These are phyloP conservation scores for Flaveria floridana DNA, from an alignment of 140 eudicot species.

Conservation along the genomic window DNA sequence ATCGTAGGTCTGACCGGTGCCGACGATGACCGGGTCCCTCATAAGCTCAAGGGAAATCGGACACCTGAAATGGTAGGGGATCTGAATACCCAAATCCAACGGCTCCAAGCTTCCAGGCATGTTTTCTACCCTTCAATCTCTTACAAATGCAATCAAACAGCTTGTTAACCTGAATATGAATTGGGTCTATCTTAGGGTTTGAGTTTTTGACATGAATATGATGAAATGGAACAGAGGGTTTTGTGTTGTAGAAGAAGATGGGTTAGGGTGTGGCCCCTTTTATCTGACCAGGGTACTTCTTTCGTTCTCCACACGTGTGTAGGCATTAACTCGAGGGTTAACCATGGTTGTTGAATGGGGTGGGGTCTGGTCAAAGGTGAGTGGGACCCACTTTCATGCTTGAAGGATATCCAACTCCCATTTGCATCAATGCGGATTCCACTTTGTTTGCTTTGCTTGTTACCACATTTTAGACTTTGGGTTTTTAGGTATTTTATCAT, in stretches of 20 bases:
- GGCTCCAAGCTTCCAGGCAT: constrained; percentile 80
- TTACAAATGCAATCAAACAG: not conserved
- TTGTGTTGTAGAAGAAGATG: constrained; percentile 30
- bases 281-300: constrained; percentile 44
- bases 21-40: constrained; percentile 87
- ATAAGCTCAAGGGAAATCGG: constrained; percentile 84
- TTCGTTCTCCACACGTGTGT: constrained; percentile 71
- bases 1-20: constrained; percentile 91
- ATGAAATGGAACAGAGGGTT: constrained; percentile 29
- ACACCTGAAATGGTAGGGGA: constrained; percentile 80
- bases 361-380: constrained; percentile 54
- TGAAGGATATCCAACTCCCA: constrained; percentile 43
- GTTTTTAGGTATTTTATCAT: not conserved
- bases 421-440: constrained; percentile 33
- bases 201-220: not conserved
- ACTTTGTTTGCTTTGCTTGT: constrained; percentile 28
- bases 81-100: constrained; percentile 60
- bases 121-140: constrained; percentile 14
- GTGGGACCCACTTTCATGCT: constrained; percentile 44
- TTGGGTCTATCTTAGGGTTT: not conserved
- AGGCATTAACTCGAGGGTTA: constrained; percentile 35
- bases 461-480: constrained; percentile 24
- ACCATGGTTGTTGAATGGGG: constrained; percentile 50
- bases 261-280: constrained; percentile 28
- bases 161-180: constrained; percentile 13